Base-by-base conservation (phyloP, 2,329 filamentous ascomycete species). In the Aspergillus flavus region DNA sequence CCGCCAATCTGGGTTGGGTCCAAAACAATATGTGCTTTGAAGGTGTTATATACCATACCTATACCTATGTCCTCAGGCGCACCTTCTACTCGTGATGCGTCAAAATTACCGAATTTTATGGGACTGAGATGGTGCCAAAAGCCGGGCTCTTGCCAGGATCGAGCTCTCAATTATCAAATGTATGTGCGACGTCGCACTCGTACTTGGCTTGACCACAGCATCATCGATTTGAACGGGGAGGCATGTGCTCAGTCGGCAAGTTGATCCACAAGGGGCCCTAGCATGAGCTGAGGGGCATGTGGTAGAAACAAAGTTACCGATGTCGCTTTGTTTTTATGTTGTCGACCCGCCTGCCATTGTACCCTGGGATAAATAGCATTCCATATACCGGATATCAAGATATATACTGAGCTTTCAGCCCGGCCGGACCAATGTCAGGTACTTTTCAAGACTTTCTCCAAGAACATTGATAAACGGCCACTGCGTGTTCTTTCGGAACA, bases 391-490 rank as follows among this genome's bases (percentile, higher is more conserved):
- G 28, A 39, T 21, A 55, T 23, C 21, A 36, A 26, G 52, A n/a
- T 14, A 23, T 28, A 19, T 21, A 10, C 52, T 12, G 10, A 36
- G 39, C 9, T 19, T 23, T 64, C 61, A 69, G 19, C 55, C 62
- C 26, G 62, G 48, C 36, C 36, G 64, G 26, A 75, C 67, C 65
- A 74, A 70, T 26, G 64, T 54, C 62, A 73, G 63, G 58, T 75
- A 76, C 58, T 63, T 65, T 43, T 75, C 71, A 61, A 76, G 61
- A 36, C 74, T 75, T 28, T 73, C 65, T 10, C 74, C 74, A 48
- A 76, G 66, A 1, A 70, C 63, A 61, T 76, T 76, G 28, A 76
- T 75, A 56, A 76, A 75, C 0, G 71, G 71, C 74, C 74, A 76
- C 45, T 76, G 73, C 1, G 72, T 75, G 56, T 76, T 76, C 4